Evolutionary conservation across 768 basidiomycete species (phyloP).

Genomic region (Leccinum disarticulatum): DNA sequence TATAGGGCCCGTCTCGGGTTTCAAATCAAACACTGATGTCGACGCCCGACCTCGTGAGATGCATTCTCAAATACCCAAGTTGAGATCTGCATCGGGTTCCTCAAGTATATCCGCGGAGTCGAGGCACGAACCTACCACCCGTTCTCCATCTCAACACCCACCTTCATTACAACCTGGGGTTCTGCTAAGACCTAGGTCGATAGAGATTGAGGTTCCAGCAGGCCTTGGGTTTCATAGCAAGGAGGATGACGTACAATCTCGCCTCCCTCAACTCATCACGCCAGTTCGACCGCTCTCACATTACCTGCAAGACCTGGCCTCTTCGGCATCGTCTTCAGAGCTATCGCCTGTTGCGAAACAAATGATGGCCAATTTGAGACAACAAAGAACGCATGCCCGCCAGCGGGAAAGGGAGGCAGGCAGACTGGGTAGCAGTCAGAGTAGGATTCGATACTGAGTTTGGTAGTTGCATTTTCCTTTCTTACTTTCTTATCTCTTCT

Average conservation of each 20-base stretch:
- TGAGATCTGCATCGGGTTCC: conserved; percentile 29
- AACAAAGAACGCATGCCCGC: conserved; percentile 36
- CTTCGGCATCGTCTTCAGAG: conserved; percentile 71
- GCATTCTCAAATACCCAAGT: conserved; percentile 31
- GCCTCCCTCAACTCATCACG: conserved; percentile 41
- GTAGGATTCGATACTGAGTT: conserved; percentile 30
- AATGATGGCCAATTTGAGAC: conserved; percentile 65
- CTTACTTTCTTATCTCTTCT: not conserved
- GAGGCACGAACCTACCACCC: conserved; percentile 2
- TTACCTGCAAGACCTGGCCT: conserved; percentile 39
- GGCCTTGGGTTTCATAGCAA: conserved; percentile 8
- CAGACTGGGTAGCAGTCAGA: conserved; percentile 33
- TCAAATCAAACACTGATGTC: conserved; percentile 17
- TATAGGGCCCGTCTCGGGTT: conserved; percentile 8
- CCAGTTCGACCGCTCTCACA: conserved; percentile 41
- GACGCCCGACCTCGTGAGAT: conserved; percentile 11
- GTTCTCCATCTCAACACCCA: conserved; percentile 6
- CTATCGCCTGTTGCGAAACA: conserved; percentile 66
- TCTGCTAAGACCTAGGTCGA: not conserved
- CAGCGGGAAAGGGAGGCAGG: conserved; percentile 32
- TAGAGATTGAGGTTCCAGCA: not conserved
- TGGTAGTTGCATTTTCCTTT: not conserved
- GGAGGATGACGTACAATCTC: conserved; percentile 26
- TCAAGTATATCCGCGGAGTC: conserved; percentile 24
- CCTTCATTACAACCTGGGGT: conserved; percentile 7